phyloP scores from a whole-genome alignment of 768 basidiomycete species.

The Boletus rubroflammeus region DNA sequence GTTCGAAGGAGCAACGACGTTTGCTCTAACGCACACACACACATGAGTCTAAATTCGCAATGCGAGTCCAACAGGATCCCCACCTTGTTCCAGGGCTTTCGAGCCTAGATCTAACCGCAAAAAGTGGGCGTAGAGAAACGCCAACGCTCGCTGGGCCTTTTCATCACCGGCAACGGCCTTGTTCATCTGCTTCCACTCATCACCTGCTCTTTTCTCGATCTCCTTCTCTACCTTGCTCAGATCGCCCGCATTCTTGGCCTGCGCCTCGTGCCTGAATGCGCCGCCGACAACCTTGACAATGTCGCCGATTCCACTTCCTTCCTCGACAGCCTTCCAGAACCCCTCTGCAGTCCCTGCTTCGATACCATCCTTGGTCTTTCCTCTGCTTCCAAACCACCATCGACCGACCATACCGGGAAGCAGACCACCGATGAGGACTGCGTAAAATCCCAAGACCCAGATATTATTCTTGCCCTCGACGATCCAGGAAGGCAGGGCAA shows the following conservation, averaged over 20 bases:
- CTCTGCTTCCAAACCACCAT: slow-evolving; percentile 96
- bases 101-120: slow-evolving; percentile 59
- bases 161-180: slow-evolving; percentile 38
- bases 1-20: slow-evolving; percentile 63
- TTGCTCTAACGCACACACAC: slow-evolving; percentile 64
- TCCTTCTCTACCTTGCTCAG: slow-evolving; percentile 49
- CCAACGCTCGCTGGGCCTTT: slow-evolving; percentile 48
- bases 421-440: slow-evolving; percentile 78
- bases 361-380: slow-evolving; percentile 90
- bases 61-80: slow-evolving; percentile 18
- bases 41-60: neutral
- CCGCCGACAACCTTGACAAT: slow-evolving; percentile 68
- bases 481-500: slow-evolving; percentile 92
- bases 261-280: slow-evolving; percentile 59
- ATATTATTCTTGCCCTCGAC: slow-evolving; percentile 88
- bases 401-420: slow-evolving; percentile 86
- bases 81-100: slow-evolving; percentile 60
- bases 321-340: slow-evolving; percentile 85
- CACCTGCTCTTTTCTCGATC: slow-evolving; percentile 46
- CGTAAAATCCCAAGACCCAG: slow-evolving; percentile 88
- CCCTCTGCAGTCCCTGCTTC: slow-evolving; percentile 74
- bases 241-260: slow-evolving; percentile 32
- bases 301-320: slow-evolving; percentile 71
- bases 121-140: slow-evolving; percentile 83
- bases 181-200: slow-evolving; percentile 53